phyloP scores from a whole-genome alignment of 352 stramenopile species.

The Globisporangium yorkense region DNA sequence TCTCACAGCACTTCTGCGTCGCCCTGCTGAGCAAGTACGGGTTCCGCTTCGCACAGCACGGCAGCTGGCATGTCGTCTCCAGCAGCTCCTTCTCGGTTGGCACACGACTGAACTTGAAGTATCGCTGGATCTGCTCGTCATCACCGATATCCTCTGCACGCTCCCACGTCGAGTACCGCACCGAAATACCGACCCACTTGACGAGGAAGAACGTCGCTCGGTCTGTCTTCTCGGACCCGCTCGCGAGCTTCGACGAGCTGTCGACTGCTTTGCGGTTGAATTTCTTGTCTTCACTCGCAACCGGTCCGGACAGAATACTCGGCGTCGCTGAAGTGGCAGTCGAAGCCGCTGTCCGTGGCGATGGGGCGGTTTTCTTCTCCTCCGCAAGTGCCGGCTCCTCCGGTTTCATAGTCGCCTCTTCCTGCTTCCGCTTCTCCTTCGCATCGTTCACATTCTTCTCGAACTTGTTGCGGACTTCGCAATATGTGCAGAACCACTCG shows the following conservation, averaged over 20 bases:
- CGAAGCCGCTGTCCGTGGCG: slow-evolving; percentile 1
- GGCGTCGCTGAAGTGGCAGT: slow-evolving; percentile 21
- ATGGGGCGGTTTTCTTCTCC: slow-evolving; percentile 1
- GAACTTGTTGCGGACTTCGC: slow-evolving; percentile 45
- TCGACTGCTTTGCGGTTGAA: slow-evolving; percentile 49
- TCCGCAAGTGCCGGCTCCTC: slow-evolving; percentile 5
- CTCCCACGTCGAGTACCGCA: slow-evolving; percentile 86
- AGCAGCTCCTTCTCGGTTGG: slow-evolving; percentile 78
- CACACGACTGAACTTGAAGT: slow-evolving; percentile 85
- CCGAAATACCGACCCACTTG: slow-evolving; percentile 83
- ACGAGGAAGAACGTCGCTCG: slow-evolving; percentile 83
- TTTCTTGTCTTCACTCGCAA: slow-evolving; percentile 52
- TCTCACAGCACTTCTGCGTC: slow-evolving; percentile 57
- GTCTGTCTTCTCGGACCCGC: slow-evolving; percentile 8
- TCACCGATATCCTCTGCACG: slow-evolving; percentile 85
- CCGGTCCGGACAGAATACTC: slow-evolving; percentile 40
- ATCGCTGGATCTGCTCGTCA: slow-evolving; percentile 84
- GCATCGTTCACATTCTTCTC: slow-evolving; percentile 16
- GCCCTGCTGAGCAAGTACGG: slow-evolving; percentile 45
- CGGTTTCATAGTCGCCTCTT: background rate
- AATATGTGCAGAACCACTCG: slow-evolving; percentile 84
- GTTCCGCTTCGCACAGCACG: slow-evolving; percentile 78
- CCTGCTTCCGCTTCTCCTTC: slow-evolving; percentile 14
- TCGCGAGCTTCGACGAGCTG: slow-evolving; percentile 13
- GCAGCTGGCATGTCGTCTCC: slow-evolving; percentile 79